Conservation (phyloP, 805 yeast species). For the Lachancea mirantina region DNA sequence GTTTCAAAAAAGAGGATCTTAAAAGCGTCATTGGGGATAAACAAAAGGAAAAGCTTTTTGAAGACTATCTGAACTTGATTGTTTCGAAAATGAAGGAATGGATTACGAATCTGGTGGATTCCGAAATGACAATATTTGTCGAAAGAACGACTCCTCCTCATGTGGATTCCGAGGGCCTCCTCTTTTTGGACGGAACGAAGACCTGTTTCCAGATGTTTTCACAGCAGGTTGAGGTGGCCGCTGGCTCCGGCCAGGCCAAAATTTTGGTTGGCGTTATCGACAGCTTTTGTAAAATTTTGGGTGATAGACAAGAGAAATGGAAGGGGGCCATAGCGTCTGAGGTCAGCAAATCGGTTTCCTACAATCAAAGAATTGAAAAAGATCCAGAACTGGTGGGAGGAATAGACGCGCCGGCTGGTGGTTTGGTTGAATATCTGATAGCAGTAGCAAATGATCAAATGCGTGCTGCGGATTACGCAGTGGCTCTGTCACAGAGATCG, state of each 20-base stretch:
- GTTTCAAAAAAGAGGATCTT: conserved; percentile 38
- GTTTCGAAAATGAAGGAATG: conserved; percentile 75
- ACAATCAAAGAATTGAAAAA: conserved; percentile 27
- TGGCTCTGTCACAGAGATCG: conserved; percentile 59
- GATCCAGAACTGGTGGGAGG: conserved; percentile 33
- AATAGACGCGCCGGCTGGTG: conserved; percentile 52
- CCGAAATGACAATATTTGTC: conserved; percentile 59
- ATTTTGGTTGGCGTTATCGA: conserved; percentile 72
- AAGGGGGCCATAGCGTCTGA: conserved; percentile 47
- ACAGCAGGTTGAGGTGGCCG: conserved; percentile 86
- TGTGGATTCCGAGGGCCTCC: conserved; percentile 53
- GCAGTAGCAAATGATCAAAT: conserved; percentile 84
- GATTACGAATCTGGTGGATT: conserved; percentile 61
- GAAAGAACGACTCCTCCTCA: conserved; percentile 70
- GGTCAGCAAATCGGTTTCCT: conserved; percentile 34
- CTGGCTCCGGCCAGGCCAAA: conserved; percentile 74
- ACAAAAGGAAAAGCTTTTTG: conserved; percentile 62
- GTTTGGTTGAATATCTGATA: conserved; percentile 69
- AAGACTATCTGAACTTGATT: conserved; percentile 70
- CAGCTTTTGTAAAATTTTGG: conserved; percentile 56
- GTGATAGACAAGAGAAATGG: conserved; percentile 60
- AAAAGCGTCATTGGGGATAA: conserved; percentile 62
- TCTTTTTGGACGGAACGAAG: conserved; percentile 69
- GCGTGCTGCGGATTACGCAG: conserved; percentile 60
- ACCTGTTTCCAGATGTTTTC: conserved; percentile 74